These are phyloP conservation scores for Tolypocladium ophioglossoides DNA, from an alignment of 2,329 filamentous ascomycete species.

Conservation along the genomic window DNA sequence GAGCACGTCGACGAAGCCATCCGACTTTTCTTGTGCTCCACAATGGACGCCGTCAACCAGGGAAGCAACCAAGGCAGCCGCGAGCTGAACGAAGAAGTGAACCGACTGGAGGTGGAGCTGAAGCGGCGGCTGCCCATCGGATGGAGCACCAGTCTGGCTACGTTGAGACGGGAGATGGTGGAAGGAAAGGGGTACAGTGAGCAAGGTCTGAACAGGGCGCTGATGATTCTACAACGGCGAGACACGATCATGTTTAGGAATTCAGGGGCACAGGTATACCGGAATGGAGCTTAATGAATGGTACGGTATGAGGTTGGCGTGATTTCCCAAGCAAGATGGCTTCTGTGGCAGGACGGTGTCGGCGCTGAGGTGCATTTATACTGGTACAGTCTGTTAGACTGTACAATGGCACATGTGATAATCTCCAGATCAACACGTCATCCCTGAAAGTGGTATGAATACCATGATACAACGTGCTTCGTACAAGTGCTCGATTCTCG, in stretches of 20 bases:
- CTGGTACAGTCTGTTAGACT: background rate
- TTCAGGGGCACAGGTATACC: constrained; percentile 64
- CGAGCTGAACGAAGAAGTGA: constrained; percentile 83
- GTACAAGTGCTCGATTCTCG: background rate
- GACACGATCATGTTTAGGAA: constrained; percentile 79
- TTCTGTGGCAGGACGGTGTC: background rate
- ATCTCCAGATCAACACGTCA: background rate
- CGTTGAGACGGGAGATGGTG: constrained; percentile 80
- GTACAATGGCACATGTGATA: background rate
- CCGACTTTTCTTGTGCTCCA: constrained; percentile 87
- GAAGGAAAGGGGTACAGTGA: constrained; percentile 86
- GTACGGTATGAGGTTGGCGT: background rate
- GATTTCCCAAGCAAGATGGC: background rate
- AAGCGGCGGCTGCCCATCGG: constrained; percentile 82
- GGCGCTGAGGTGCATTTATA: background rate
- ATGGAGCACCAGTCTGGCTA: constrained; percentile 86
- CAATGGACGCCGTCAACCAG: constrained; percentile 95
- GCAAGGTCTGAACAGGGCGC: constrained; percentile 69
- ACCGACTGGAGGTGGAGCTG: constrained; percentile 80
- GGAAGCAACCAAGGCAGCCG: constrained; percentile 74
- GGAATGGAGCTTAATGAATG: constrained; percentile 50
- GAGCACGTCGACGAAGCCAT: constrained; percentile 95
- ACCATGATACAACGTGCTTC: background rate
- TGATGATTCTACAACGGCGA: constrained; percentile 77
- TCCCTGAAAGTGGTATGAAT: background rate